phyloP scores from a whole-genome alignment of 1,284 basidiomycete genomes.

The Phylloboletellus chloephorus region DNA sequence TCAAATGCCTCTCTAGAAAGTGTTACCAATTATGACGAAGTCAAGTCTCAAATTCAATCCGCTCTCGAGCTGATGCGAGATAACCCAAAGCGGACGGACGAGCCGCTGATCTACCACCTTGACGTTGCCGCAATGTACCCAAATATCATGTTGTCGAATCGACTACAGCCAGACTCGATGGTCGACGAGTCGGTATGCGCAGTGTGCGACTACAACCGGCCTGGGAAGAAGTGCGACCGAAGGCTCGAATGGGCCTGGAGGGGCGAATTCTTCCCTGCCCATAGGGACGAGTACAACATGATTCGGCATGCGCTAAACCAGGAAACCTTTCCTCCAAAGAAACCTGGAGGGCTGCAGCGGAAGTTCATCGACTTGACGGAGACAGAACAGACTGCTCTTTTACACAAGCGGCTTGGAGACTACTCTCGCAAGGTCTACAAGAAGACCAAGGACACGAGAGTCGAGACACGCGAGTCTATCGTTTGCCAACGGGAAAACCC shows the following conservation, averaged over 20 bases:
- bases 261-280: conserved; percentile 97
- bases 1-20: conserved; percentile 76
- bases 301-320: conserved; percentile 95
- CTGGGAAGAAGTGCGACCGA: conserved; percentile 92
- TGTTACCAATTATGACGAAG: conserved; percentile 94
- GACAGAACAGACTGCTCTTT: conserved; percentile 84
- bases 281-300: conserved; percentile 99
- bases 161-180: conserved; percentile 96
- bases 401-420: conserved; percentile 97
- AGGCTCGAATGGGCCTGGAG: conserved; percentile 98
- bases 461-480: conserved; percentile 91
- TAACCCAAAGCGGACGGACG: conserved; percentile 83
- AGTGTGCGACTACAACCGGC: conserved; percentile 97
- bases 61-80: conserved; percentile 90
- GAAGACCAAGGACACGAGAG: conserved; percentile 98
- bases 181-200: conserved; percentile 96
- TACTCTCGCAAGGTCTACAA: conserved; percentile 99
- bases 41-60: conserved; percentile 74
- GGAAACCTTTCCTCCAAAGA: conserved; percentile 86
- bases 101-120: conserved; percentile 96
- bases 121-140: conserved; percentile 99
- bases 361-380: conserved; percentile 84
- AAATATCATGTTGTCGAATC: conserved; percentile 99
- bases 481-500: conserved; percentile 99
- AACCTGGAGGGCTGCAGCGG: conserved; percentile 67